Percentiles rank a stretch among this genome's conserved stretches.
phyloP scores from a whole-genome alignment of 768 basidiomycete species.

The Suillus ampliporus region DNA sequence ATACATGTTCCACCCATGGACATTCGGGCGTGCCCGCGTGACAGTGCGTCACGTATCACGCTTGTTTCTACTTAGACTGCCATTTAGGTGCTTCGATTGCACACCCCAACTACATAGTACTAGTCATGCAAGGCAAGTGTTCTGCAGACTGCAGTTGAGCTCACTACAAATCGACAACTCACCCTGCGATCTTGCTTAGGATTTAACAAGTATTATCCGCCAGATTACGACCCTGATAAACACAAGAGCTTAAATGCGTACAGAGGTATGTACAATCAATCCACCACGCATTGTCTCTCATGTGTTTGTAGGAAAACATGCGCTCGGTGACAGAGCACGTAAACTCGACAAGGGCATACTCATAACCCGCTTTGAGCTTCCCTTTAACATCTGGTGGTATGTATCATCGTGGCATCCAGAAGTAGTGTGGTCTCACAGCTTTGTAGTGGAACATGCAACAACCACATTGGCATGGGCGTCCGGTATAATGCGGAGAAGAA shows the following conservation, averaged over 20 bases:
- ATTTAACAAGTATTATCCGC: constrained; percentile 83
- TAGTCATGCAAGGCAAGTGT: constrained; percentile 50
- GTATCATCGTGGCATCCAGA: constrained; percentile 27
- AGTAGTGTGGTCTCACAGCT: constrained; percentile 2
- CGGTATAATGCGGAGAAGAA: constrained; percentile 99
- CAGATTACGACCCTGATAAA: constrained; percentile 73
- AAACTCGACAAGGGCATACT: constrained; percentile 97
- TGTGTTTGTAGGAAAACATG: constrained; percentile 78
- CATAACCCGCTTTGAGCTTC: constrained; percentile 93
- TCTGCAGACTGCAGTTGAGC: too few relatives aligned
- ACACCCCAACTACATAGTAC: constrained; percentile 8
- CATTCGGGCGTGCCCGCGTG: too few relatives aligned
- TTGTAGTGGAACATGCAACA: constrained; percentile 87
- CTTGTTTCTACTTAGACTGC: too few relatives aligned
- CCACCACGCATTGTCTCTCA: constrained; percentile 7
- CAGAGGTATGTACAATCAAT: constrained; percentile 53
- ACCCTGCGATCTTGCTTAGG: constrained; percentile 41
- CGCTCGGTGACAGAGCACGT: constrained; percentile 89
- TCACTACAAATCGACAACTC: constrained; percentile 9
- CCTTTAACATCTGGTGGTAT: constrained; percentile 97
- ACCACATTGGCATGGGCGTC: constrained; percentile 98
- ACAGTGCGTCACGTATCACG: too few relatives aligned
- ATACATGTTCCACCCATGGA: too few relatives aligned
- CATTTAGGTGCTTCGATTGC: too few relatives aligned
- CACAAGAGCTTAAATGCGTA: constrained; percentile 76